Evolutionary conservation across 2,329 filamentous ascomycete genomes (phyloP), one percentile per base, ranked within the genome.

Genomic region (Colletotrichum viniferum): DNA sequence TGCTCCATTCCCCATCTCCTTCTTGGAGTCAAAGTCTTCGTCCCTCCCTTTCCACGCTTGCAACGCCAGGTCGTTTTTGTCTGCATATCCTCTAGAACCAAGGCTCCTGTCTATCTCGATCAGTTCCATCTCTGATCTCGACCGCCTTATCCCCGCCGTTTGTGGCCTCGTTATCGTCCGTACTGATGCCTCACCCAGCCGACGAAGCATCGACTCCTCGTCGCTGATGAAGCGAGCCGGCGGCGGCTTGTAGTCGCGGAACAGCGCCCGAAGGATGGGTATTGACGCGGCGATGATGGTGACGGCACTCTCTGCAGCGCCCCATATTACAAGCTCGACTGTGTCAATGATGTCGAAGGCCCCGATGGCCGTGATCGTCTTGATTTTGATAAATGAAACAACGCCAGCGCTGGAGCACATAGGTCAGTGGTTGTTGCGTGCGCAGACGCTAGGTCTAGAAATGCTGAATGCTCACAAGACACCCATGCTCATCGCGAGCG

Each of bases 401-500:
- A 78, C 78, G 1, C 81, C 83, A 13, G 82, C 83, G 32, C 83
- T 85, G 65, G 10, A 62, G 18, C 71, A 26, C 24, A 4, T 12
- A 13, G 4, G 21, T 48, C 58, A 38, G 24, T 34, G 14, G n/a
- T 16, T 18, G 3, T n/a, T n/a, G 24, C 21, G 5, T 48, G 21
- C 21, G 61, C 38, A 2, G 28, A 32, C 28, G 18, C 58, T 14
- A 34, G 1, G 30, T n/a, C 21, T 43, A 24, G 43, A 16, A 13
- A 56, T 43, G 26, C 16, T 9, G 9, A 2, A 8, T 13, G 24
- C 82, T 78, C 78, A 85, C 84, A 87, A 84, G 3, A 87, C 71
- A 2, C 86, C 86, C 79, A 87, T 83, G 76, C 84, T 85, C 86
- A 87, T 77, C 10, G 86, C 85, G 2, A 85, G 76, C 12, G 83